phyloP scores from a whole-genome alignment of 371 early-diverging fungal genomes.

The Zopfochytrium polystomum region DNA sequence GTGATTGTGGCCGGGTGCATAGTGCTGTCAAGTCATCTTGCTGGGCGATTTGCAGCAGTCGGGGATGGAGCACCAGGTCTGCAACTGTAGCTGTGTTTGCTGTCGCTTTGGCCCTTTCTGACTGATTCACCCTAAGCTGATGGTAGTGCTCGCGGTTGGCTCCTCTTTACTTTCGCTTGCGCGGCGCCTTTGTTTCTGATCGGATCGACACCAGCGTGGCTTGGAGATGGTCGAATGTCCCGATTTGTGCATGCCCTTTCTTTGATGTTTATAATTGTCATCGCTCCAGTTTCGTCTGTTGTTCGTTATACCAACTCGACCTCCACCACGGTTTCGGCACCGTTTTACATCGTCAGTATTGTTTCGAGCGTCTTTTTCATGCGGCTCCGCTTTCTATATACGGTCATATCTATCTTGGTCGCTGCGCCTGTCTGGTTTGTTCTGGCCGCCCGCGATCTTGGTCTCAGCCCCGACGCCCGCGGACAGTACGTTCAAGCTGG shows the following conservation, averaged over 20 bases:
- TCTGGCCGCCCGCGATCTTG: neutral
- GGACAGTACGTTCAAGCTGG: slow-evolving; percentile 29
- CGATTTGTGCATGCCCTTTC: slow-evolving; percentile 28
- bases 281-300: slow-evolving; percentile 32
- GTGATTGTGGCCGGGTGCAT: slow-evolving; percentile 24
- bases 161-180: slow-evolving; percentile 23
- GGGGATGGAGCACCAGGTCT: slow-evolving; percentile 19
- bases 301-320: slow-evolving; percentile 22
- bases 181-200: slow-evolving; percentile 29
- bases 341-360: slow-evolving; percentile 39
- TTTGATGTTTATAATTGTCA: slow-evolving; percentile 23
- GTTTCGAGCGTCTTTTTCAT: slow-evolving; percentile 41
- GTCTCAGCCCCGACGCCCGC: neutral
- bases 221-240: slow-evolving; percentile 17
- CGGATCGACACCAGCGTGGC: slow-evolving; percentile 1
- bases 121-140: no score
- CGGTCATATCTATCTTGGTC: slow-evolving; percentile 27
- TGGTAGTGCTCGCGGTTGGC: slow-evolving; percentile 19
- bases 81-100: no score
- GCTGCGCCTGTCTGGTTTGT: slow-evolving; percentile 37
- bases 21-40: slow-evolving; percentile 18
- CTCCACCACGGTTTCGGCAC: slow-evolving; percentile 27
- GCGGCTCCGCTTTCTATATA: slow-evolving; percentile 39
- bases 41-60: slow-evolving; percentile 19
- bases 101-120: no score